Evolutionary conservation across 2,329 filamentous ascomycete genomes (phyloP).

Genomic region (Trichophyton equinum): DNA sequence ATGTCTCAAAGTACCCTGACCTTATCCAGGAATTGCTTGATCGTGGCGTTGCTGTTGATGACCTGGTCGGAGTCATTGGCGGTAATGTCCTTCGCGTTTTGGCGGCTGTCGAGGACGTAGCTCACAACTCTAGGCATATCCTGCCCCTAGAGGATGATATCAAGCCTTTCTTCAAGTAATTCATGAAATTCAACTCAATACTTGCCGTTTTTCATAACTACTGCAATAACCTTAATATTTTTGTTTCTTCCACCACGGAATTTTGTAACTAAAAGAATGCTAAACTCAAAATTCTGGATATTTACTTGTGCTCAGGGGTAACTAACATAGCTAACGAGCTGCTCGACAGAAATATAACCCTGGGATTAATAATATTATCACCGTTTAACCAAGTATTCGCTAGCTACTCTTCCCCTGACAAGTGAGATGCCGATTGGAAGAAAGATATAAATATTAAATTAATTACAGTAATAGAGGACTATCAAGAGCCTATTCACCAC

Average conservation of each 20-base stretch:
- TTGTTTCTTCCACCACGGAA: too few species aligned
- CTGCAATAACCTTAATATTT: too few species aligned
- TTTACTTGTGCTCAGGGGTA: background rate
- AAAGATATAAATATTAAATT: background rate
- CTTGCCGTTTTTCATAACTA: too few species aligned
- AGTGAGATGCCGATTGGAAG: too few species aligned
- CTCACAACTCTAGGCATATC: constrained; percentile 20
- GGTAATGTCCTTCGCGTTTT: constrained; percentile 75
- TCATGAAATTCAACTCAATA: too few species aligned
- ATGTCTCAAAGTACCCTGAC: constrained; percentile 71
- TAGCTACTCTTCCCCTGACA: too few species aligned
- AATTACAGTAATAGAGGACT: background rate
- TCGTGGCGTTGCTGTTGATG: constrained; percentile 59
- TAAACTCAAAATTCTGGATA: background rate
- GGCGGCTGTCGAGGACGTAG: constrained; percentile 63
- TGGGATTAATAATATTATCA: too few species aligned
- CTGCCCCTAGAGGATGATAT: background rate
- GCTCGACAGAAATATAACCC: too few species aligned
- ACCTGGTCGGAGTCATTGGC: constrained; percentile 66
- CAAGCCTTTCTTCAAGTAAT: background rate
- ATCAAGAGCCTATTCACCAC: background rate
- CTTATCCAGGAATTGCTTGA: constrained; percentile 62
- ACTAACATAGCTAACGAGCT: background rate
- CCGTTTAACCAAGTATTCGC: too few species aligned
- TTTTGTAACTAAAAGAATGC: too few species aligned